Conservation (phyloP, 805 yeast genomes). For the Danielia reshetovae region DNA sequence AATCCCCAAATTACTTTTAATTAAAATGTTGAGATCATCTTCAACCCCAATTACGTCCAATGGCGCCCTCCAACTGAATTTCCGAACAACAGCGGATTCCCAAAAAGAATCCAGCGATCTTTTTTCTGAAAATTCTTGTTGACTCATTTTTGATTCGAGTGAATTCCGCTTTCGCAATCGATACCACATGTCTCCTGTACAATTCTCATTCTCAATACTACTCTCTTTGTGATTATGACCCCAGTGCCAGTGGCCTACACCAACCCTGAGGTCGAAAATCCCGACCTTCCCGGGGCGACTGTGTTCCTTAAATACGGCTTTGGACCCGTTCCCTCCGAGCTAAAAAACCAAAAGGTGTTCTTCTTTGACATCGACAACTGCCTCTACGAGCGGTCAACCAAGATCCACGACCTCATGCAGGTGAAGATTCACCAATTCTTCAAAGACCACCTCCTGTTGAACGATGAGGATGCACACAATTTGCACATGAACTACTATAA, state of each 20-base stretch:
- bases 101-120: too few species aligned
- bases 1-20: too few species aligned
- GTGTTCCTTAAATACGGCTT: constrained; percentile 16
- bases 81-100: too few species aligned
- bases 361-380: constrained; percentile 95
- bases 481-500: constrained; percentile 75
- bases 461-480: constrained; percentile 67
- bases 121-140: too few species aligned
- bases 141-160: too few species aligned
- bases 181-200: too few species aligned
- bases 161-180: too few species aligned
- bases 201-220: too few species aligned
- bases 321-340: constrained; percentile 15
- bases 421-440: constrained; percentile 79
- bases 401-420: constrained; percentile 86
- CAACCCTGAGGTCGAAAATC: constrained; percentile 11
- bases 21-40: too few species aligned
- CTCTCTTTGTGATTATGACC: too few species aligned
- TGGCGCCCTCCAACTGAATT: too few species aligned
- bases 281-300: constrained; percentile 11
- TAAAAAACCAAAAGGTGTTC: constrained; percentile 37
- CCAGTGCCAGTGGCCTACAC: constrained; percentile 5
- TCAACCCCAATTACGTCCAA: background rate
- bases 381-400: constrained; percentile 68
- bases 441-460: constrained; percentile 54